Conservation (phyloP, 768 basidiomycete genomes). For the Neoboletus magnificus region DNA sequence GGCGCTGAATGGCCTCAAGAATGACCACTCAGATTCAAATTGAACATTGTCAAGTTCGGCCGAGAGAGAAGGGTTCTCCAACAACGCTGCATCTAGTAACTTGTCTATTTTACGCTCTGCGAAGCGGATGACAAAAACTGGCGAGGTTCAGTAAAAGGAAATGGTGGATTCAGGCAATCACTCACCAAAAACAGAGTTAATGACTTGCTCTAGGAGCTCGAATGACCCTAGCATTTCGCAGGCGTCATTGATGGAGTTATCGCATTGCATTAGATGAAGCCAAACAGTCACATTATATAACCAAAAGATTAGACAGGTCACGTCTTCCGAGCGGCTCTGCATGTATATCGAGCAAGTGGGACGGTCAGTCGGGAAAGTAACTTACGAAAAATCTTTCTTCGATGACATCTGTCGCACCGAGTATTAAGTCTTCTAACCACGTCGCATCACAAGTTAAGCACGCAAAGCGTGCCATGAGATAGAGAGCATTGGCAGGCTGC, state of each 20-base stretch:
- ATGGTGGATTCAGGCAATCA: not conserved
- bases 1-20: conserved; percentile 66
- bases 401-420: conserved; percentile 87
- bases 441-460: conserved; percentile 83
- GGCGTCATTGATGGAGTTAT: conserved; percentile 69
- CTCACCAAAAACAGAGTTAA: conserved; percentile 92
- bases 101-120: conserved; percentile 87
- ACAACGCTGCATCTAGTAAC: conserved; percentile 74
- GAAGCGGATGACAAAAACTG: conserved; percentile 93
- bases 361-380: conserved; percentile 13
- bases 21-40: conserved; percentile 97
- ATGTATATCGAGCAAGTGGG: conserved; percentile 14
- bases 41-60: conserved; percentile 78
- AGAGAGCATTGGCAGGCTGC: conserved; percentile 88
- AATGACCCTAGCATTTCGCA: conserved; percentile 86
- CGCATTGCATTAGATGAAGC: conserved; percentile 88
- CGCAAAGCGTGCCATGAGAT: conserved; percentile 92
- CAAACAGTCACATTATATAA: conserved; percentile 87
- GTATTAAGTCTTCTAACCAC: conserved; percentile 90
- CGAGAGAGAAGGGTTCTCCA: conserved; percentile 79
- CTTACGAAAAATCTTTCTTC: conserved; percentile 91
- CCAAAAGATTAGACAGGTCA: conserved; percentile 90
- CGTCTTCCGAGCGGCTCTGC: conserved; percentile 79
- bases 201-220: conserved; percentile 83
- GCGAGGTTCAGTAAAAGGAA: not conserved